A percentile compares a stretch with the other conserved stretches of the same genome.
Evolutionary conservation across 2,329 filamentous ascomycete species (phyloP).

Genomic region (Aureobasidium sp.): DNA sequence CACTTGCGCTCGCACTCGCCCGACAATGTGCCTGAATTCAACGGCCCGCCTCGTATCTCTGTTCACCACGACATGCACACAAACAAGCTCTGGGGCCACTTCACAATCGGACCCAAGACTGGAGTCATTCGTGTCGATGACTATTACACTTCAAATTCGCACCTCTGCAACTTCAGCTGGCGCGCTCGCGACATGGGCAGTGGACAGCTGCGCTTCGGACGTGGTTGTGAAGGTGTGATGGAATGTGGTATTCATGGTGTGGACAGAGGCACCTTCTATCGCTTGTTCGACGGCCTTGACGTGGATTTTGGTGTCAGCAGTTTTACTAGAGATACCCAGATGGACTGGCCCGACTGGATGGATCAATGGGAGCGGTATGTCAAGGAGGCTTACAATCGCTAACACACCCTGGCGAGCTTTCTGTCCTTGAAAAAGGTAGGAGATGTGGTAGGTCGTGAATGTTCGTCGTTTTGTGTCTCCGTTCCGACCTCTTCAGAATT

Average conservation of each 20-base stretch:
- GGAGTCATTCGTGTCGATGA: slow-evolving; percentile 39
- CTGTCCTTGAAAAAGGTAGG: too few species aligned
- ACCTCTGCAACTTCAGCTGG: slow-evolving; percentile 24
- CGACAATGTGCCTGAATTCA: slow-evolving; percentile 19
- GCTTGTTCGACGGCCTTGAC: slow-evolving; percentile 3
- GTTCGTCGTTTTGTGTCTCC: too few species aligned
- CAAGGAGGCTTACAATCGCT: neutral
- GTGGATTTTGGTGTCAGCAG: slow-evolving; percentile 2
- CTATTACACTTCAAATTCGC: slow-evolving; percentile 19
- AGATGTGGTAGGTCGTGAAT: too few species aligned
- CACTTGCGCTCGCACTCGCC: slow-evolving; percentile 19
- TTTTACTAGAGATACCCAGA: neutral
- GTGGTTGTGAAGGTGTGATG: slow-evolving; percentile 30
- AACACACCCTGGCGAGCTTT: too few species aligned
- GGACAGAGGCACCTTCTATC: neutral
- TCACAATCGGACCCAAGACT: slow-evolving; percentile 37
- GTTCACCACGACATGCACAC: slow-evolving; percentile 20
- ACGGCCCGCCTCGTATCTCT: slow-evolving; percentile 18
- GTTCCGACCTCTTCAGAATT: too few species aligned
- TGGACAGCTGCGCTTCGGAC: slow-evolving; percentile 26
- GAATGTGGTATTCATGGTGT: slow-evolving; percentile 22
- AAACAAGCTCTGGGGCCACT: slow-evolving; percentile 41
- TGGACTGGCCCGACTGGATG: slow-evolving; percentile 6
- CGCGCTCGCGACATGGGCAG: slow-evolving; percentile 27
- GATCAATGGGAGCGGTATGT: neutral